Percentiles rank a stretch among this genome's conserved stretches.
These are phyloP conservation scores for Ogataea hybrid DNA, from an alignment of 1,139 yeast genomes.

Conservation along the genomic window DNA sequence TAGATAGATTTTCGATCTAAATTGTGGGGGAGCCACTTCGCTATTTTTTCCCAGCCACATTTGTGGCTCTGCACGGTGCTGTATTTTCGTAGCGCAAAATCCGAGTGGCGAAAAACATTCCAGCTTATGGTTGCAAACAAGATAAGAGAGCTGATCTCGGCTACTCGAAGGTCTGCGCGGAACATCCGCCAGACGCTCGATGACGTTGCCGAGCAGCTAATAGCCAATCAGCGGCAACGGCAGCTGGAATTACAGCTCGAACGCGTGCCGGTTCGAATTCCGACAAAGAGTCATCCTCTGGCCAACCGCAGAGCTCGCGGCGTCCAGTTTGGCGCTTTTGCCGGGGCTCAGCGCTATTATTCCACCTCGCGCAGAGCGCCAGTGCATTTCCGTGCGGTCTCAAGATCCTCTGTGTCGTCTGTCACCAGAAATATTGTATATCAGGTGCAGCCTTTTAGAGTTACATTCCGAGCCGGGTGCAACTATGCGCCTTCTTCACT, in stretches of 20 bases:
- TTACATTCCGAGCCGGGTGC: slow-evolving; percentile 19
- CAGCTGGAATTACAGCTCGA: slow-evolving; percentile 28
- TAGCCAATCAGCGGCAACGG: slow-evolving; percentile 24
- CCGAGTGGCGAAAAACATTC: slow-evolving; percentile 9
- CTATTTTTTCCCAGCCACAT: neutral
- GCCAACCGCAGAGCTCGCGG: slow-evolving; percentile 10
- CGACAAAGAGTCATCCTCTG: slow-evolving; percentile 19
- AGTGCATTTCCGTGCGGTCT: neutral
- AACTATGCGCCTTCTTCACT: slow-evolving; percentile 26
- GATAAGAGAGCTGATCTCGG: slow-evolving; percentile 32
- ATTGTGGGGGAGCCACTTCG: neutral
- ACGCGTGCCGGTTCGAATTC: slow-evolving; percentile 29
- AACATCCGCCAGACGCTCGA: slow-evolving; percentile 37
- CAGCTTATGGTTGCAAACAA: slow-evolving; percentile 25
- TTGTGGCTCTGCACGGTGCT: too few species aligned
- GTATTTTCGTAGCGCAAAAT: slow-evolving; percentile 3
- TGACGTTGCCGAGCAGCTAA: slow-evolving; percentile 34
- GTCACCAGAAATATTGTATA: slow-evolving; percentile 17
- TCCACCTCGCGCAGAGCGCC: slow-evolving; percentile 13
- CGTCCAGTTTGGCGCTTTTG: slow-evolving; percentile 17
- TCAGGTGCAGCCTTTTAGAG: slow-evolving; percentile 28
- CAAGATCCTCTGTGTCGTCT: slow-evolving; percentile 16
- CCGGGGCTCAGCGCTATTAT: slow-evolving; percentile 15
- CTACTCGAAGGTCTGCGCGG: slow-evolving; percentile 36
- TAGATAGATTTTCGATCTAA: neutral